Conservation (phyloP, 805 yeast genomes). For the Brettanomyces custersianus region DNA sequence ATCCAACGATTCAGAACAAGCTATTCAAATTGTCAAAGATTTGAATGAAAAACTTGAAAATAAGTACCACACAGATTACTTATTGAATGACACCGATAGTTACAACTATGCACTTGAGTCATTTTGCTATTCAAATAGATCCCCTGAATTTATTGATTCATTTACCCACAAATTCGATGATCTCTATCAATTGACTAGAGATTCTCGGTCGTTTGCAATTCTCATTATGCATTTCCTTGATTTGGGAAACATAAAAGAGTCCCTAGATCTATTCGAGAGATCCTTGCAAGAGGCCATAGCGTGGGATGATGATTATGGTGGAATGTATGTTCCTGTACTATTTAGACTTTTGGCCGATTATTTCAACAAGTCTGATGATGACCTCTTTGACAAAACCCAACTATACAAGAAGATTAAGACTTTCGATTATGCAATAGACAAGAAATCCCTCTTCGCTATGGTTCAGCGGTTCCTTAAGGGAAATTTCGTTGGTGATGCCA, state of each 20-base stretch:
- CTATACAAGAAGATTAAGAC: constrained; percentile 34
- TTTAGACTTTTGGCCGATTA: constrained; percentile 18
- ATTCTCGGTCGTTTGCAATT: constrained; percentile 19
- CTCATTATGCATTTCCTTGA: constrained; percentile 13
- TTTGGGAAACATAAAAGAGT: constrained; percentile 25
- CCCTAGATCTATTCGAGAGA: constrained; percentile 27
- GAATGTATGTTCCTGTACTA: constrained; percentile 18
- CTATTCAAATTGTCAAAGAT: constrained; percentile 18
- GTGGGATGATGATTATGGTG: constrained; percentile 32
- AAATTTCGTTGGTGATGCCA: constrained; percentile 31
- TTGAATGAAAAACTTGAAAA: constrained; percentile 3
- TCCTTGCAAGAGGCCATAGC: constrained; percentile 30
- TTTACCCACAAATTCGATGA: constrained; percentile 23
- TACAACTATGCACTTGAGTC: constrained; percentile 20
- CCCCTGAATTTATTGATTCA: constrained; percentile 16
- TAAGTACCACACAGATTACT: constrained; percentile 9
- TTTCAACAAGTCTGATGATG: constrained; percentile 12
- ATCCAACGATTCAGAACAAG: constrained; percentile 11
- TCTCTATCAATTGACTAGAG: constrained; percentile 23
- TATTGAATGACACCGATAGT: constrained; percentile 15
- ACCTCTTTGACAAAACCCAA: constrained; percentile 15
- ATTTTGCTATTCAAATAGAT: constrained; percentile 21
- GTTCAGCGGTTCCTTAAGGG: constrained; percentile 26
- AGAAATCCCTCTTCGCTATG: constrained; percentile 30
- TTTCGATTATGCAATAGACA: constrained; percentile 29